Base-by-base conservation (phyloP, 2,329 filamentous ascomycete species). In the Trichophaea hybrida region DNA sequence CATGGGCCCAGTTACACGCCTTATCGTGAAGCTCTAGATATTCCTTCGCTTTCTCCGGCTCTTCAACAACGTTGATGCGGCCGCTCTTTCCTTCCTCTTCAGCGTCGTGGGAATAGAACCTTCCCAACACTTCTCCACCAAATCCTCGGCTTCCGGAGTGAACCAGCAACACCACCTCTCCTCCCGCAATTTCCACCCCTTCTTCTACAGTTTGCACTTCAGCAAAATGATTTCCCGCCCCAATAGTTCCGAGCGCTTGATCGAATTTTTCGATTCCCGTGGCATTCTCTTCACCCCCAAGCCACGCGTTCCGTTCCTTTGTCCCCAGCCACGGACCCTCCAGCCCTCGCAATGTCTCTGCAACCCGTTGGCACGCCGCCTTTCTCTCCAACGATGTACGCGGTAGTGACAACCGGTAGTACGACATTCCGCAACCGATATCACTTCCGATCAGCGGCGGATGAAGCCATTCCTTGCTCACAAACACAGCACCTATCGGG, bases 341-440 rank as follows among this genome's bases (percentile, higher is more conserved):
- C 4, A 73, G 55, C 2, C 71, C 70, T 6, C 69, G 65, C 38
- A 73, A 58, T 59, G 66, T 71, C 58, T 72, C 71, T 1, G 71
- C 70, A 12, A 73, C 43, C 4, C 48, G 67, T 50, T 68, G 72
- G 52, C 65, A 67, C 1, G 69, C 70, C 38, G 69, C 70, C 51
- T 71, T 67, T 5, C 70, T 68, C 34, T 71, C 70, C 4, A 73
- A 67, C 37, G 71, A 69, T n/a, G 55, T 62, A 37, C 68, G 48
- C 13, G 67, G 61, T 4, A 73, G 64, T 5, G 56, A 66, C 10
- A 71, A 71, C 60, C 67, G 69, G 58, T 72, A 73, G 70, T 70
- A 73, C 6, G 71, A 67, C 71, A 73, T 74, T 0, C 71, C 72
- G 59, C 71, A 73, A 0, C 71, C 72, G 53, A 74, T 73, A 48